Percentiles rank a stretch among this genome's conserved stretches.
Conservation (phyloP, 345 rosid species). For the Bruguiera gymnorhiza region DNA sequence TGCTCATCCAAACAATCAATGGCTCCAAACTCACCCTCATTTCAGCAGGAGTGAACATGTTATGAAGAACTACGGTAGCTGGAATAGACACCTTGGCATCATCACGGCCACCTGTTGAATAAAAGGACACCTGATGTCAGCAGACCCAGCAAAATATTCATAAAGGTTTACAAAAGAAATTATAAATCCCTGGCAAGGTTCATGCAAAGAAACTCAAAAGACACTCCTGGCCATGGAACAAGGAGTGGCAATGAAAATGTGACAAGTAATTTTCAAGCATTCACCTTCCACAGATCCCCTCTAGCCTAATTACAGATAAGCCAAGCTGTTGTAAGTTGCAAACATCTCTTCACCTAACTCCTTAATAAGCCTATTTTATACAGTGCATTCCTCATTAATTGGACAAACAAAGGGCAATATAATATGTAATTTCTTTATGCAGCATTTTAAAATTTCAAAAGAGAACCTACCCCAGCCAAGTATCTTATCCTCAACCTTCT, state of each 20-base stretch:
- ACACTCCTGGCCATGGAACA: neutral
- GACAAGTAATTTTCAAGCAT: conserved; percentile 1
- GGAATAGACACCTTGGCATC: conserved; percentile 81
- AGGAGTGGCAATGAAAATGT: neutral
- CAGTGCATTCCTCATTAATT: too few species aligned
- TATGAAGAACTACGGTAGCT: conserved; percentile 68
- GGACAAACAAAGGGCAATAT: too few species aligned
- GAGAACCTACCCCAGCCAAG: conserved; percentile 89
- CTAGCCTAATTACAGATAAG: neutral
- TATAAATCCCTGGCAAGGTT: neutral
- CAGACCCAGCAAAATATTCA: neutral
- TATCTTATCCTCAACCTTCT: conserved; percentile 82
- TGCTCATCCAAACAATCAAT: neutral
- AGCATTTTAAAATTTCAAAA: neutral
- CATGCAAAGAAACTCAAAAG: neutral
- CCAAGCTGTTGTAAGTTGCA: neutral
- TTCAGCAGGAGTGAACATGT: conserved; percentile 85
- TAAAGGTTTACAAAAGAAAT: neutral
- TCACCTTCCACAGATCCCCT: neutral
- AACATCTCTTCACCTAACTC: neutral
- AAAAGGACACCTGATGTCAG: conserved; percentile 13
- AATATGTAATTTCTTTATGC: neutral
- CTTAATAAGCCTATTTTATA: neutral
- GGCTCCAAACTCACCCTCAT: conserved; percentile 53
- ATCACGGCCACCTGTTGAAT: conserved; percentile 79